Base-by-base conservation (phyloP, 2,329 filamentous ascomycete species). In the Aspergillus sp. region DNA sequence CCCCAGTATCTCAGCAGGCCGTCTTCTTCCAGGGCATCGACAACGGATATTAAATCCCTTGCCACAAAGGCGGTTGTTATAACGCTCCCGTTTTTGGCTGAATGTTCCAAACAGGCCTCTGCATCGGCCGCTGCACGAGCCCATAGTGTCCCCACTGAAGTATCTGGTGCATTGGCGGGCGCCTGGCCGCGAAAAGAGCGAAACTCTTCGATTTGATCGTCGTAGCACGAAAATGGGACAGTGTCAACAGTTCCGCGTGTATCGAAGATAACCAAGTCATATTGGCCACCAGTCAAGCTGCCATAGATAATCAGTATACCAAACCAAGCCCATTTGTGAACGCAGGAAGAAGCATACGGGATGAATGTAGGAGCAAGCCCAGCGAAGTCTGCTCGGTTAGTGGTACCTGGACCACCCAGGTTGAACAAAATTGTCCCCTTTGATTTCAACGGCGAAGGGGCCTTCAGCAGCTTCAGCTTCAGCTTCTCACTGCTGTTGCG, bases 31-130 rank as follows among this genome's bases (percentile, higher is more conserved):
- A 60, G 45, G 11, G 58, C 58, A 39, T 60, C 58, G 12, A 57
- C 50, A 17, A 60, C 55, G 12, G 42, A 32, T 8, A 60, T 52
- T 12, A 53, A 47, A 36, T 60, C 58, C 42, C 58, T 51, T 2
- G 58, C 58, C 11, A 56, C 58, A 44, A 60, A 60, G 18, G 49
- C 55, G 8, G 58, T 60, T 13, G 54, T 48, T 20, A 60, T 44
- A 11, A 60, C 41, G 15, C 41, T 51, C 15, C 58, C 58, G 13
- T 18, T 43, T n/a, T 51, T 48, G 18, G 17, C 42, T n/a, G 51
- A 48, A 5, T 34, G 22, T 8, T 17, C 18, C 47, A 39, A 32
- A n/a, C 58, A 60, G 17, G 55, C 50, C 26, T 51, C 49, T 3
- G 55, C 50, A 42, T 54, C 42, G n/a, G 48, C 48, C 15, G 49